phyloP scores from a whole-genome alignment of 352 stramenopile genomes.

The Phytopythium helicoides region DNA sequence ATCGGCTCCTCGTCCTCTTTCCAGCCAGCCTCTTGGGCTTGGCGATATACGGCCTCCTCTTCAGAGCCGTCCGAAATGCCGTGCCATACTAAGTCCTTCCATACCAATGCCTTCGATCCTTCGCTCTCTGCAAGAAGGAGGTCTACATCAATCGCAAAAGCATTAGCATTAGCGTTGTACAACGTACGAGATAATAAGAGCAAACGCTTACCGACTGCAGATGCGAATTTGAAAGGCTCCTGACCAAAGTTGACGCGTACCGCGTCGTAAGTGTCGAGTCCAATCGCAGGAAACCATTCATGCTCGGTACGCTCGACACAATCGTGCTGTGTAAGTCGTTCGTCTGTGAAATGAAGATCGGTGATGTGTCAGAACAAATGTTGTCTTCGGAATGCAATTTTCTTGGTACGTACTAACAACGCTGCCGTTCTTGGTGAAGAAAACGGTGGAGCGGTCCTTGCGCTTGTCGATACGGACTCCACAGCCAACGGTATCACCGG shows the following conservation, averaged over 20 bases:
- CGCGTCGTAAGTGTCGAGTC: conserved; percentile 74
- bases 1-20: conserved; percentile 7
- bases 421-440: conserved; percentile 72
- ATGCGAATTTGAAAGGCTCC: conserved; percentile 57
- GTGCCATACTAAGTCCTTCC: conserved; percentile 28
- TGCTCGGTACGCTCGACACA: conserved; percentile 16
- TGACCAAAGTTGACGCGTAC: conserved; percentile 86
- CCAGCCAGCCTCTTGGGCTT: conserved; percentile 5
- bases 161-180: no score
- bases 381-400: background rate
- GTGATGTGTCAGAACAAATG: background rate
- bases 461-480: conserved; percentile 46
- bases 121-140: conserved; percentile 24
- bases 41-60: background rate
- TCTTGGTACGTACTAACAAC: conserved; percentile 11
- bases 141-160: conserved; percentile 5
- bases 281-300: conserved; percentile 76
- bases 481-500: conserved; percentile 69
- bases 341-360: background rate
- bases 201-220: background rate
- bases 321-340: background rate
- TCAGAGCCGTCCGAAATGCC: conserved; percentile 16
- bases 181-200: background rate
- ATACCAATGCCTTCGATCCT: conserved; percentile 14
- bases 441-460: conserved; percentile 42